Evolutionary conservation across 2,329 filamentous ascomycete species (phyloP), one percentile per base, ranked within the genome.

Genomic region (Talaromyces sp.): DNA sequence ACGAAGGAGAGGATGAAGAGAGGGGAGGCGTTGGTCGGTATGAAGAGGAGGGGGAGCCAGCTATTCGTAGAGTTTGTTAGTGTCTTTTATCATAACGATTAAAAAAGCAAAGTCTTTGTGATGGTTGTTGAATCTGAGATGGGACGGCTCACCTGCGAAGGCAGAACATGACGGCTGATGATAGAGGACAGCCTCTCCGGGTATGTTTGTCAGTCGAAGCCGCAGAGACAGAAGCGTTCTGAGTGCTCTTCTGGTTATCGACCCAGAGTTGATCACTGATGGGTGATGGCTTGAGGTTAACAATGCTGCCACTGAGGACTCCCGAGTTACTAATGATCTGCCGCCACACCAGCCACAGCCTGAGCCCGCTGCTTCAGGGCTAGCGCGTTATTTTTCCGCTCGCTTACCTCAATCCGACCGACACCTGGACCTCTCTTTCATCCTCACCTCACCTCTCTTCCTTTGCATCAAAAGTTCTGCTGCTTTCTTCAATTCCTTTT

Each of bases 1-100:
- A 99, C 89, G 82, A 95, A 92, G 78, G 92, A 85, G 78, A 93
- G 86, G 74, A 95, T 91, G 80, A 93, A 93, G 71, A 90, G 84
- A 28, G 91, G 91, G 62, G 90, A 92, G 68, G 91, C 89, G 75
- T 93, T 92, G 63, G 91, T 91, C 58, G 91, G 91, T 69, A 95
- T 92, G 78, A 95, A 93, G 74, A 95, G 90, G 68, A 95, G 87
- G 32, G 91, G 91, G 57, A 95, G 85, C 89, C 90, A 93, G 77
- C 90, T 93, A 19, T 59, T 25, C 4, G 11, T 27, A 1, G 10
- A 22, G 6, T 19, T 55, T 22, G 27, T 55, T 36, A 22, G 53
- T 8, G 9, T 15, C 10, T 44, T 10, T 19, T 19, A 32, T 59
- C 36, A 3, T 6, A n/a, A n/a, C 17, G 36, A 2, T 8, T 8